A percentile compares a stretch with the other conserved stretches of the same genome.
phyloP scores from a whole-genome alignment of 2,329 filamentous ascomycete genomes.

The Lachnellula suecica region DNA sequence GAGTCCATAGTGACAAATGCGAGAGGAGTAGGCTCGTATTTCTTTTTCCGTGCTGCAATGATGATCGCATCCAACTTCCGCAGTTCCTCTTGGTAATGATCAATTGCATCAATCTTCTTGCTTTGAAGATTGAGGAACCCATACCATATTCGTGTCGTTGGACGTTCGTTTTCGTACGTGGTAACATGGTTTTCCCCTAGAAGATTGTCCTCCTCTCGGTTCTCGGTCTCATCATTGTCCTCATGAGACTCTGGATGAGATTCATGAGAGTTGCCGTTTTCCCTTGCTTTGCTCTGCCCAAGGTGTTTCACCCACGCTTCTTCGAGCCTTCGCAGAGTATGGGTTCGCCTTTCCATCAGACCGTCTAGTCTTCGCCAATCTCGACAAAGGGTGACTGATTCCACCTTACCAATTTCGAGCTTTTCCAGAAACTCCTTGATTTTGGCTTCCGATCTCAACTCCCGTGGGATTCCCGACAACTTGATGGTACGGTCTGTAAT shows the following conservation, averaged over 20 bases:
- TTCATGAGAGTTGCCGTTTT: constrained; percentile 40
- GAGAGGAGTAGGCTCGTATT: constrained; percentile 75
- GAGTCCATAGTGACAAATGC: constrained; percentile 98
- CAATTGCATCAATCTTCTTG: constrained; percentile 81
- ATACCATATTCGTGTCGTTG: constrained; percentile 74
- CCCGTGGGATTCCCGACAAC: constrained; percentile 79
- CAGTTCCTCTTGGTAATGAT: constrained; percentile 89
- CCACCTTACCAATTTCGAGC: constrained; percentile 84
- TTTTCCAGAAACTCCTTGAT: constrained; percentile 87
- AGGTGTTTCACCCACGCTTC: constrained; percentile 78
- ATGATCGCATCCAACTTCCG: constrained; percentile 77
- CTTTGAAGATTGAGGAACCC: constrained; percentile 72
- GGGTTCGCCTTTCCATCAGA: constrained; percentile 66
- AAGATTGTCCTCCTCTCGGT: constrained; percentile 59
- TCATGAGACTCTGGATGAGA: constrained; percentile 30
- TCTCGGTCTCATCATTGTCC: constrained; percentile 40
- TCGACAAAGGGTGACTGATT: constrained; percentile 81
- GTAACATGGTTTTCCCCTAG: constrained; percentile 46
- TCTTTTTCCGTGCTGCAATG: constrained; percentile 64
- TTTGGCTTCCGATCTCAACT: constrained; percentile 76
- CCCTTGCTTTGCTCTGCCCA: constrained; percentile 51
- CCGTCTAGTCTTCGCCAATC: constrained; percentile 83
- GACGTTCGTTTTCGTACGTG: constrained; percentile 50
- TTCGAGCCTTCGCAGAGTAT: constrained; percentile 71
- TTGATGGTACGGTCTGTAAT: constrained; percentile 93